A percentile compares a stretch with the other conserved stretches of the same genome.
Conservation (phyloP, 129 eudicot genomes). For the Flaveria bidentis region DNA sequence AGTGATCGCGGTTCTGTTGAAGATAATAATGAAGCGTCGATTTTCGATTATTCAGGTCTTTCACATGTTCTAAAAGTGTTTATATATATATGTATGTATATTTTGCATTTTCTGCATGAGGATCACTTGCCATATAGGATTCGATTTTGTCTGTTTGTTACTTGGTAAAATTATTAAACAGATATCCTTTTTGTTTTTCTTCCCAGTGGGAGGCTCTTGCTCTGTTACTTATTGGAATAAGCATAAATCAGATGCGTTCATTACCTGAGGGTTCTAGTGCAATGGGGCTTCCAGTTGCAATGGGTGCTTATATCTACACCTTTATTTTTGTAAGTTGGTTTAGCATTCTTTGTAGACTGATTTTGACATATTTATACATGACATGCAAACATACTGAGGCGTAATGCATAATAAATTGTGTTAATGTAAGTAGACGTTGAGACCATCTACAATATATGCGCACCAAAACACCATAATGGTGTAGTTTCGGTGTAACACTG, state of each 20-base stretch:
- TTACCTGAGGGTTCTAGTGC: slow-evolving; percentile 80
- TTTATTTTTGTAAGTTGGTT: slow-evolving; percentile 76
- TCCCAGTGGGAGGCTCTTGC: slow-evolving; percentile 99
- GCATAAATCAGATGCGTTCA: slow-evolving; percentile 89
- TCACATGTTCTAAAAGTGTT: not conserved
- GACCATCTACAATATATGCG: not conserved
- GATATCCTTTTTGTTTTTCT: slow-evolving; percentile 12
- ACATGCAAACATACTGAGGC: slow-evolving; percentile 26
- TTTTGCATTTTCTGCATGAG: not conserved
- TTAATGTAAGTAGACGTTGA: slow-evolving; percentile 9
- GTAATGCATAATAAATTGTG: slow-evolving; percentile 11
- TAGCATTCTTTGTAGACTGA: slow-evolving; percentile 25
- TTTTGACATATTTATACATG: slow-evolving; percentile 20
- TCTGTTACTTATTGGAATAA: slow-evolving; percentile 89
- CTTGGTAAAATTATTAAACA: not conserved
- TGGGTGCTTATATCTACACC: slow-evolving; percentile 85
- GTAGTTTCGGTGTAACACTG: not conserved
- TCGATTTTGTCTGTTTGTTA: not conserved
- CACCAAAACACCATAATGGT: slow-evolving; percentile 1
- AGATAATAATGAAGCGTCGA: slow-evolving; percentile 79
- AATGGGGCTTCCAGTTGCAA: slow-evolving; percentile 91
- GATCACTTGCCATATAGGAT: not conserved
- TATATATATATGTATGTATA: not conserved
- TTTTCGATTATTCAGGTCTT: slow-evolving; percentile 96
- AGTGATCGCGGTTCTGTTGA: slow-evolving; percentile 90